These are phyloP conservation scores for Canavalia ensiformis DNA, from an alignment of 306 rosid species.

Conservation along the genomic window DNA sequence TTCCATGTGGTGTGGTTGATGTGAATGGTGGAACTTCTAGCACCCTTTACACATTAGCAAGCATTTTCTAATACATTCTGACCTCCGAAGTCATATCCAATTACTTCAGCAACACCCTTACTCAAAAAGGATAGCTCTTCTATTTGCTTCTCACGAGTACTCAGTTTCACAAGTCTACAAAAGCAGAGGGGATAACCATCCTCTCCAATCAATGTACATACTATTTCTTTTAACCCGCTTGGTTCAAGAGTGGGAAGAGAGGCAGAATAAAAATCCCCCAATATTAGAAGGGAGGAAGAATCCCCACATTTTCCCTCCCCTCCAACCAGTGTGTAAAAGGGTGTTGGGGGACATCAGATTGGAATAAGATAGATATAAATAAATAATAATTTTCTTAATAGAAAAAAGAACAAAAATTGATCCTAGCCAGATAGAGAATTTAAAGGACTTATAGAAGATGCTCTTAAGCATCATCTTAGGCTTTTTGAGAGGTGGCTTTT, in stretches of 20 bases:
- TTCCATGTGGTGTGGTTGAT: not conserved
- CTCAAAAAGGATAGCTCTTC: too few species aligned
- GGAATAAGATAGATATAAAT: not conserved
- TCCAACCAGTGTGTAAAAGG: not conserved
- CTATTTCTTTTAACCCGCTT: not conserved
- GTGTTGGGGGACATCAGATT: not conserved
- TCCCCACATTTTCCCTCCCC: not conserved
- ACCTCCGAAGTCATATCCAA: not conserved
- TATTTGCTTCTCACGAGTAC: too few species aligned
- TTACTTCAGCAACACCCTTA: not conserved
- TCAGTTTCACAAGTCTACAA: too few species aligned
- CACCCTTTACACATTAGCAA: not conserved
- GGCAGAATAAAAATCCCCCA: not conserved
- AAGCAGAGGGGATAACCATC: too few species aligned
- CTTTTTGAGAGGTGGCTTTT: too few species aligned
- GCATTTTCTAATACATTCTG: too few species aligned
- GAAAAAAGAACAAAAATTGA: too few species aligned
- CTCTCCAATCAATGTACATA: not conserved
- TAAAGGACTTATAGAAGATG: not conserved
- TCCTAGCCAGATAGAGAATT: not conserved
- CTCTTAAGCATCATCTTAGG: not conserved
- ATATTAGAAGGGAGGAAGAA: too few species aligned
- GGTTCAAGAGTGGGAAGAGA: too few species aligned
- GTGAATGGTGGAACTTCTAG: not conserved
- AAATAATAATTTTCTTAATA: too few species aligned